phyloP scores from a whole-genome alignment of 306 rosid species.

The Rosa lucieae region DNA sequence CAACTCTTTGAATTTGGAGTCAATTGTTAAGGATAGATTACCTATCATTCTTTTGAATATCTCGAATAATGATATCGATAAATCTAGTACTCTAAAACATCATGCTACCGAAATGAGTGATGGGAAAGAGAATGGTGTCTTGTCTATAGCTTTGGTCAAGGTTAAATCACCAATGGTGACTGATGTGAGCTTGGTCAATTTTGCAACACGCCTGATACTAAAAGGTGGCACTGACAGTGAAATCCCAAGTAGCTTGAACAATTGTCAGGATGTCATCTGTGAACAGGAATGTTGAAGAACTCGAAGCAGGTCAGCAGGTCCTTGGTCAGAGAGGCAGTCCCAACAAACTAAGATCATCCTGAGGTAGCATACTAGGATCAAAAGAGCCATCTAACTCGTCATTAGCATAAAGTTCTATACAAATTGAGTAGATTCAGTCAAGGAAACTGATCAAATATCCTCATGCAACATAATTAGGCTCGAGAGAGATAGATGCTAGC shows the following conservation, averaged over 20 bases:
- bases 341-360: neutral
- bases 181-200: too few species aligned
- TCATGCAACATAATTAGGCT: neutral
- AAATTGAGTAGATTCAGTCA: neutral
- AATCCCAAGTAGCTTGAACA: neutral
- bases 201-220: neutral
- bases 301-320: neutral
- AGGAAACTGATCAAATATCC: neutral
- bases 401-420: neutral
- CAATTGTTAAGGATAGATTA: too few species aligned
- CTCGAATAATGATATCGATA: too few species aligned
- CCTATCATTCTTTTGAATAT: too few species aligned
- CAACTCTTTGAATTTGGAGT: too few species aligned
- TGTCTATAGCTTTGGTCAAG: too few species aligned
- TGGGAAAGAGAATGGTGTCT: too few species aligned
- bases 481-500: neutral
- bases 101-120: too few species aligned
- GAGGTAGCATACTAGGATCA: neutral
- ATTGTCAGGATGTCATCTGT: neutral
- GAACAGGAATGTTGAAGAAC: neutral
- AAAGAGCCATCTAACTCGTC: neutral
- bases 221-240: neutral
- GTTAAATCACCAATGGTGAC: too few species aligned
- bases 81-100: too few species aligned
- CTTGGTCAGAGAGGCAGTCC: neutral